Evolutionary conservation across 495 filamentous ascomycete genomes (phyloP), one percentile per base, ranked within the genome.

Genomic region (Aspergillus funiculosus): DNA sequence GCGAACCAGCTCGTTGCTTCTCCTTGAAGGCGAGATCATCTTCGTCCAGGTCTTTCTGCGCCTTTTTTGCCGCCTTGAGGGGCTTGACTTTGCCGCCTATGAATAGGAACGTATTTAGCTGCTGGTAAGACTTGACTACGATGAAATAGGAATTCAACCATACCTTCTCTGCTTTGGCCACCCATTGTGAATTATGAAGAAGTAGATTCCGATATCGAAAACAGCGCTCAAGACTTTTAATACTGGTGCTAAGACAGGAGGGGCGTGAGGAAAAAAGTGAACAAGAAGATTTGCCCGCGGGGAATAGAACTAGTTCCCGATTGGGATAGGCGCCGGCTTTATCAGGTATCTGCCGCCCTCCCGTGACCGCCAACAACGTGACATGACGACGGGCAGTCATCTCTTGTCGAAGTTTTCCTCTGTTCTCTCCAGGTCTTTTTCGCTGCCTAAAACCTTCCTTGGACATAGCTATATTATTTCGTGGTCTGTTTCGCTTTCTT

Each of bases 61-160:
- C 75, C 72, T 89, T 89, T 78, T 89, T 90, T 13, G 86, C 71
- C 22, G 76, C 69, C 78, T 89, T 90, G 59, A 89, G 74, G 50
- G 86, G 86, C 77, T 90, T 90, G 53, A 77, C 81, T 72, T 90
- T 90, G 73, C 86, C 86, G 67, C 86, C 86, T 89, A 52, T 14
- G 31, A 2, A 46, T 18, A 42, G 39, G 31, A 18, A 6, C n/a
- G 10, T 26, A n/a, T 24, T 49, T 41, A 49, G 35, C 17, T 34
- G 14, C 8, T 18, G 25, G 15, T n/a, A 2, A 20, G 6, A 6
- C 14, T 17, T 18, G 0, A 36, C 19, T n/a, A 24, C 40, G n/a
- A 19, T 27, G 9, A 14, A 8, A 19, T 15, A 28, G 58, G 30
- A 15, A 11, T 4, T 4, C 25, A 13, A 40, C 49, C 20, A n/a